These are phyloP conservation scores for Lojkania enalia DNA, from an alignment of 2,329 filamentous ascomycete genomes.

Conservation along the genomic window DNA sequence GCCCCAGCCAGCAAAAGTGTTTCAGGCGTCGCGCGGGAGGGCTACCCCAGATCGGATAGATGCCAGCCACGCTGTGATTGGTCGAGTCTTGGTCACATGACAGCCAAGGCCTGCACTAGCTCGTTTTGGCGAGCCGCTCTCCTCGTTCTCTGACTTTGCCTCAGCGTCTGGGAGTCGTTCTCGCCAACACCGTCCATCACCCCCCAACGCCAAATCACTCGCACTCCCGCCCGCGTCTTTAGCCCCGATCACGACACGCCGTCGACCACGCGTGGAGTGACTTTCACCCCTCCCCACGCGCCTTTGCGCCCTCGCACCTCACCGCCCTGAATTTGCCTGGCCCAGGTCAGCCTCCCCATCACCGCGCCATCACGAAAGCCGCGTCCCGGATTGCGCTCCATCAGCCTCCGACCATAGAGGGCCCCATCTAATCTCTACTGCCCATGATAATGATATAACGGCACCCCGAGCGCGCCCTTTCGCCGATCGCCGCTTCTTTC, in stretches of 20 bases:
- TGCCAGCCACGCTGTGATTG: slow-evolving; percentile 2
- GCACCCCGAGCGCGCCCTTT: slow-evolving; percentile 27
- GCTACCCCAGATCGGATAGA: background rate
- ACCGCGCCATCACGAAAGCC: slow-evolving; percentile 39
- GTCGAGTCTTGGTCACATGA: slow-evolving; percentile 1
- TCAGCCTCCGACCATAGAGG: slow-evolving; percentile 35
- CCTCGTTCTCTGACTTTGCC: slow-evolving; percentile 4
- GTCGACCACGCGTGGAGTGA: slow-evolving; percentile 38
- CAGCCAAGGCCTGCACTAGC: background rate
- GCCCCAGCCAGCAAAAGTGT: background rate
- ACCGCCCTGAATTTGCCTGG: slow-evolving; percentile 33
- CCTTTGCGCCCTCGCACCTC: slow-evolving; percentile 26
- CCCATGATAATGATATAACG: slow-evolving; percentile 43
- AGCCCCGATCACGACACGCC: slow-evolving; percentile 41
- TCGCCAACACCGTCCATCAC: slow-evolving; percentile 30
- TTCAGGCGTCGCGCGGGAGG: slow-evolving; percentile 4
- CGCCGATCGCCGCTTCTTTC: slow-evolving; percentile 26
- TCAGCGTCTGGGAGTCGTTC: slow-evolving; percentile 6
- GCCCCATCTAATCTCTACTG: slow-evolving; percentile 30
- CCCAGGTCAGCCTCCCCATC: slow-evolving; percentile 30
- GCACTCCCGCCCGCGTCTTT: slow-evolving; percentile 40
- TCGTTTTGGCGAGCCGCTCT: slow-evolving; percentile 4
- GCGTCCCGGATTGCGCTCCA: slow-evolving; percentile 34
- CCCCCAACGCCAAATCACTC: slow-evolving; percentile 31
- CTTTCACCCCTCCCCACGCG: slow-evolving; percentile 27